Conservation (phyloP, 2,329 filamentous ascomycete genomes). For the Cladosporium phlei region DNA sequence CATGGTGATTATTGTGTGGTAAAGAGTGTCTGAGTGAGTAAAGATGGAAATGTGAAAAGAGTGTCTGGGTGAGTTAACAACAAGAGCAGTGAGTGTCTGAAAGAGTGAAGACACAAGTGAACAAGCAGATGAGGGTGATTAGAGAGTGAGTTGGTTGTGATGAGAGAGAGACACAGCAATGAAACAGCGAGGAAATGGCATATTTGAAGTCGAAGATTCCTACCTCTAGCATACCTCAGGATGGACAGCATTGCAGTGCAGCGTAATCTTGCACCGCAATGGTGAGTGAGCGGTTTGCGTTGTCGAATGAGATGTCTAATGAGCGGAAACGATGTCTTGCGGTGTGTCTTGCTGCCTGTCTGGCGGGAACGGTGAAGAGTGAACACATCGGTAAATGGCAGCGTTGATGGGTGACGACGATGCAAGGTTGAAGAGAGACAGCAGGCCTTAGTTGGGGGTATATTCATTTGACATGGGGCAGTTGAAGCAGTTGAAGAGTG, state of each 20-base stretch:
- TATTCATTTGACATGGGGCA: constrained; percentile 4
- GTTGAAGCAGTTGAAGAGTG: constrained; percentile 10
- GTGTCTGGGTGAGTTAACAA: constrained; percentile 13
- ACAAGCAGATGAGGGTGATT: constrained; percentile 11
- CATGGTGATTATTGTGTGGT: constrained; percentile 10
- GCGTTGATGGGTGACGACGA: constrained; percentile 6
- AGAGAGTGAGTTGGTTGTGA: constrained; percentile 13
- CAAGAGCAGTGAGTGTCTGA: constrained; percentile 12
- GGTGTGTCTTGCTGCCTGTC: background rate
- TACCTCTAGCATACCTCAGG: constrained; percentile 1
- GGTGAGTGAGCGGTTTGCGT: constrained; percentile 9
- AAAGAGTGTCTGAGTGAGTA: constrained; percentile 14
- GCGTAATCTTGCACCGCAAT: constrained; percentile 2
- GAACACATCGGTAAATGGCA: constrained; percentile 2
- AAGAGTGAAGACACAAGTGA: constrained; percentile 13
- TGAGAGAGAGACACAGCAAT: constrained; percentile 13
- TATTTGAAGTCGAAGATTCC: constrained; percentile 13
- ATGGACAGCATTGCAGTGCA: background rate
- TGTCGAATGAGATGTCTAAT: constrained; percentile 14
- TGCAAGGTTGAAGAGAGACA: constrained; percentile 14
- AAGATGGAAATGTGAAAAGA: constrained; percentile 4
- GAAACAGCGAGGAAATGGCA: constrained; percentile 8
- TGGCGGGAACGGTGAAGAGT: constrained; percentile 11
- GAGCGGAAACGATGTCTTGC: constrained; percentile 13
- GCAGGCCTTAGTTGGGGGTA: constrained; percentile 2